Evolutionary conservation across 2,329 filamentous ascomycete genomes (phyloP), one percentile per base, ranked within the genome.

Genomic region (Biscogniauxia mediterranea): DNA sequence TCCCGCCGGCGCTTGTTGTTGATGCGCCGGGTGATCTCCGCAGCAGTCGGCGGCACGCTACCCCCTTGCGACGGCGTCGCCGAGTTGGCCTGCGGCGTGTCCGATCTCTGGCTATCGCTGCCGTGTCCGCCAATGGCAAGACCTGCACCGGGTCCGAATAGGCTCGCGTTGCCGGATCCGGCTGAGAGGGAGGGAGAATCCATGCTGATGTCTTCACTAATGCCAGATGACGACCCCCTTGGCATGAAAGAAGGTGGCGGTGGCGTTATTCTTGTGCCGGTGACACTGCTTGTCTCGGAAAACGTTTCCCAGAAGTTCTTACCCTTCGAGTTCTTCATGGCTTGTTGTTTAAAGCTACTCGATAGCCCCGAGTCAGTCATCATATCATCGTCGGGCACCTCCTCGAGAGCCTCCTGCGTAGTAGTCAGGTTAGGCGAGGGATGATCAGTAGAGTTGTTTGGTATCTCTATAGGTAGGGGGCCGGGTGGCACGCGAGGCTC

Each of bases 1-100:
- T 97, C 94, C 59, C 93, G 85, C 21, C 92, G 86, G n/a, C 94
- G 88, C 74, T 94, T 95, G 74, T 85, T 87, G 74, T 91, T 89
- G 57, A 92, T 88, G 63, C 92, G 90, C 8, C 91, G 84, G 4
- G 90, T 90, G 56, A 94, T 86, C 69, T 95, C 91, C 11, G 89
- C 86, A 0, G 89, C 85, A 0, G 84, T 89, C 0, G 89, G 88
- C 2, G 82, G 80, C n/a, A 80, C 70, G 54, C 74, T 72, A 17
- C 74, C 72, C 57, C 71, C 71, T 66, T 71, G 70, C 5, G 68
- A 69, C 3, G 68, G 67, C 8, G 71, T 70, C 1, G 71, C 74
- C 66, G 64, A 75, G 62, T 49, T 70, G 62, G 58, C 64, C 71
- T 78, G 72, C 70, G 79, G 65, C 64, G 80, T 71, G 73, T 81